Evolutionary conservation across 2,329 filamentous ascomycete genomes (phyloP), one percentile per base, ranked within the genome.

Genomic region (Botrytis deweyae): DNA sequence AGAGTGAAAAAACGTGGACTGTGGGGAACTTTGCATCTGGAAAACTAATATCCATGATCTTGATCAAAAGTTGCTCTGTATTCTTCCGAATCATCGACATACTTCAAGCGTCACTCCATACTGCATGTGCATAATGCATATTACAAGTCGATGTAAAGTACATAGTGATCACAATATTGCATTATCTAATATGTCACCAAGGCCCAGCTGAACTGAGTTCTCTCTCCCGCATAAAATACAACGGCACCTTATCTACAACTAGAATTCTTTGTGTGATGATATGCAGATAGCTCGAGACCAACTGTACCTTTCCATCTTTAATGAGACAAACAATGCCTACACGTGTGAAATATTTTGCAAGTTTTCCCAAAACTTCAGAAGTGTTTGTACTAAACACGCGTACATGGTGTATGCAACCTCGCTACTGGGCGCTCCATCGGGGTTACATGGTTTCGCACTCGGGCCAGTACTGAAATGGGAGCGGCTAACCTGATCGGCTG

Each of bases 401-500:
- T 64, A 66, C 40, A 42, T 64, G 42, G 33, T n/a, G 25, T 40
- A 72, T 72, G 70, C 70, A 67, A 63, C 3, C 66, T 73, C 76
- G 75, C 76, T 77, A 78, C 72, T 76, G 72, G 61, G 38, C 66
- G 74, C 70, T 75, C 74, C 77, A 77, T 77, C 74, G 73, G 74
- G 68, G 42, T 55, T 65, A 40, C 65, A 55, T 67, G 63, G 46
- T 55, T 29, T 55, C 25, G 46, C 46, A 67, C 38, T 42, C 38
- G 66, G 49, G 66, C 66, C 49, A 69, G n/a, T 25, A 42, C 29
- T 69, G 52, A n/a, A n/a, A 69, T 52, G 44, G 12, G 33, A n/a
- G 65, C 42, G 72, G 66, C 78, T 79, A 79, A 77, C 78, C 75
- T 62, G 29, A 80, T 80, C 73, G 58, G 77, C 71, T 40, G 74